Conservation (phyloP, 768 basidiomycete genomes). For the Jaapia argillacea region DNA sequence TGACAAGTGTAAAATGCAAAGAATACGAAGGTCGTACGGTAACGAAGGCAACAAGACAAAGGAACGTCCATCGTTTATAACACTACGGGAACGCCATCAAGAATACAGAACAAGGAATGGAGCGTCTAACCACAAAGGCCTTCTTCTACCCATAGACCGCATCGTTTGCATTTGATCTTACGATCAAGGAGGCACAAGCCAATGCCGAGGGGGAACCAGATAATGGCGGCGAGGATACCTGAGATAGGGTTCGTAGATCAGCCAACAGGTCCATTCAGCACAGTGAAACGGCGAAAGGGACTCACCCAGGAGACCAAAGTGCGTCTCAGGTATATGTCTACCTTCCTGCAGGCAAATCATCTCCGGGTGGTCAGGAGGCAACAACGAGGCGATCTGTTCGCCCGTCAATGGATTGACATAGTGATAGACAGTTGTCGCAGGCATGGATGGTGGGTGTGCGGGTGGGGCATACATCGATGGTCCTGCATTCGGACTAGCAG, state of each 20-base stretch:
- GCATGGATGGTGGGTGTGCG: constrained; percentile 1
- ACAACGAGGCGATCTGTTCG: constrained; percentile 45
- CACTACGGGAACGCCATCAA: too few relatives aligned
- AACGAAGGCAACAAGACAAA: too few relatives aligned
- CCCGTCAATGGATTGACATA: constrained; percentile 25
- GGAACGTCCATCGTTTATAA: too few relatives aligned
- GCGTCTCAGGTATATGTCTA: constrained; percentile 49
- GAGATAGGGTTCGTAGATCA: neutral
- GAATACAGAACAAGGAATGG: too few relatives aligned
- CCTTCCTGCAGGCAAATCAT: constrained; percentile 81
- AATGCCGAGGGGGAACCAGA: constrained; percentile 84
- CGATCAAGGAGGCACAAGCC: constrained; percentile 72
- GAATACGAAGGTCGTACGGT: too few relatives aligned
- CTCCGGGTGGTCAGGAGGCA: constrained; percentile 73
- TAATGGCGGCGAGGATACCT: constrained; percentile 74
- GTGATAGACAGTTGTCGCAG: constrained; percentile 13
- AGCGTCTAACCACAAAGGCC: constrained; percentile 14
- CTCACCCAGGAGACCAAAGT: constrained; percentile 64
- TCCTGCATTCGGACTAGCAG: constrained; percentile 11
- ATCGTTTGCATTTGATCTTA: constrained; percentile 50
- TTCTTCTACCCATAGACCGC: constrained; percentile 27
- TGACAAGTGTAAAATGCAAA: too few relatives aligned
- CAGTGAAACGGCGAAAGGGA: constrained; percentile 3
- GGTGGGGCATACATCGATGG: constrained; percentile 7
- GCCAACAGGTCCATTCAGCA: constrained; percentile 2